These are phyloP conservation scores for Urtica urens DNA, from an alignment of 306 rosid genomes.

Conservation along the genomic window DNA sequence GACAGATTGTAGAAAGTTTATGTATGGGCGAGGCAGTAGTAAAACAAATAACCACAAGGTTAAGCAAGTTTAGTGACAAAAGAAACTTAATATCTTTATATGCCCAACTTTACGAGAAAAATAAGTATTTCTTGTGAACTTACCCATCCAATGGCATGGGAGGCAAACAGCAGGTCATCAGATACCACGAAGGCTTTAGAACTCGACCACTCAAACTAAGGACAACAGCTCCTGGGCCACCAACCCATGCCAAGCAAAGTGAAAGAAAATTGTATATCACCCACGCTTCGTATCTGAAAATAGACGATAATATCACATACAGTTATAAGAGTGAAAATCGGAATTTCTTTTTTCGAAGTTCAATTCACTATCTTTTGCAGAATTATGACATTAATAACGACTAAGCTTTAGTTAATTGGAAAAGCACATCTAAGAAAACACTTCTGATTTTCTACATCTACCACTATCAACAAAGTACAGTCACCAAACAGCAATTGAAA, in stretches of 20 bases:
- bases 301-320: too few relatives aligned
- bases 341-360: neutral
- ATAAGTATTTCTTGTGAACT: slow-evolving; percentile 17
- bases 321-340: too few relatives aligned
- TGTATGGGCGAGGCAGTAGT: too few relatives aligned
- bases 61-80: too few relatives aligned
- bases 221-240: slow-evolving; percentile 98
- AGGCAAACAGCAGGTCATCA: slow-evolving; percentile 93
- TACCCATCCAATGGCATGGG: slow-evolving; percentile 91
- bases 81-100: neutral
- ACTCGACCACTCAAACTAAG: slow-evolving; percentile 80
- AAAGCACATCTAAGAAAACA: too few relatives aligned
- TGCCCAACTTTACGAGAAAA: neutral
- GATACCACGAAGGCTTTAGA: slow-evolving; percentile 68
- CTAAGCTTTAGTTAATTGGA: neutral
- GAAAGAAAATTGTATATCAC: slow-evolving; percentile 89
- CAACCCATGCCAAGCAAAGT: slow-evolving; percentile 95
- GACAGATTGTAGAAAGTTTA: too few relatives aligned
- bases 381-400: neutral
- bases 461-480: too few relatives aligned
- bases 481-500: too few relatives aligned
- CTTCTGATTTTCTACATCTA: too few relatives aligned
- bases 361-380: neutral
- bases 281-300: slow-evolving; percentile 95
- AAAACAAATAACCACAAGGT: too few relatives aligned